A percentile compares a stretch with the other conserved stretches of the same genome.
phyloP scores from a whole-genome alignment of 257 asterid species.

The Nicotiana attenuata region DNA sequence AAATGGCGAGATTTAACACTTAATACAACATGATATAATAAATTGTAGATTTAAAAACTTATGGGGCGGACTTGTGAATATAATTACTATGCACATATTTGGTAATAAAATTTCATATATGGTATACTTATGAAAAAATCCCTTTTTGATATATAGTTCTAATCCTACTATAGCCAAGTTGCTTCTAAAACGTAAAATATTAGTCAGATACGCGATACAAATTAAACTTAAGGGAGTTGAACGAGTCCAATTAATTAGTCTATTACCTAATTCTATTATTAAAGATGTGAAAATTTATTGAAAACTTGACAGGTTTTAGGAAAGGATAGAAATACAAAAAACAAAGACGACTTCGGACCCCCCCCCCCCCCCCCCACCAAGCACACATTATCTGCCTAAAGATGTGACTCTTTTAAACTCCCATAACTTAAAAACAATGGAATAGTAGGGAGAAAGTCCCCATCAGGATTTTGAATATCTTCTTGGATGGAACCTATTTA shows the following conservation, averaged over 20 bases:
- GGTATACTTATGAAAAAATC: too few relatives aligned
- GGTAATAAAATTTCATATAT: too few relatives aligned
- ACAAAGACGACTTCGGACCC: neutral
- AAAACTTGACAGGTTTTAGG: neutral
- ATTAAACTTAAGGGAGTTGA: neutral
- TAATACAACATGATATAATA: too few relatives aligned
- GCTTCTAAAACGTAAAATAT: neutral
- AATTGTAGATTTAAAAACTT: too few relatives aligned
- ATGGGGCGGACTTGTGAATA: too few relatives aligned
- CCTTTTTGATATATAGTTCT: too few relatives aligned
- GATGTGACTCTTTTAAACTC: conserved; percentile 4
- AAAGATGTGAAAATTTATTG: neutral
- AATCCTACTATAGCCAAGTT: neutral
- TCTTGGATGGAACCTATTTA: conserved; percentile 15
- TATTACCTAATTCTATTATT: neutral
- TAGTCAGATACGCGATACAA: too few relatives aligned
- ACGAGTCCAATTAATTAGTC: neutral
- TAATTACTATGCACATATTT: too few relatives aligned
- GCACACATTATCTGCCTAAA: conserved; percentile 2
- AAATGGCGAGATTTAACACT: too few relatives aligned
- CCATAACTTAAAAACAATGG: conserved; percentile 7
- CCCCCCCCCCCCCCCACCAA: neutral
- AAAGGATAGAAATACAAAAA: neutral
- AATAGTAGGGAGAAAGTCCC: conserved; percentile 3
- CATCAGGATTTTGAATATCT: conserved; percentile 7